These are phyloP conservation scores for Papiliotrema nemorosa DNA, from an alignment of 1,284 basidiomycete genomes.

Conservation along the genomic window DNA sequence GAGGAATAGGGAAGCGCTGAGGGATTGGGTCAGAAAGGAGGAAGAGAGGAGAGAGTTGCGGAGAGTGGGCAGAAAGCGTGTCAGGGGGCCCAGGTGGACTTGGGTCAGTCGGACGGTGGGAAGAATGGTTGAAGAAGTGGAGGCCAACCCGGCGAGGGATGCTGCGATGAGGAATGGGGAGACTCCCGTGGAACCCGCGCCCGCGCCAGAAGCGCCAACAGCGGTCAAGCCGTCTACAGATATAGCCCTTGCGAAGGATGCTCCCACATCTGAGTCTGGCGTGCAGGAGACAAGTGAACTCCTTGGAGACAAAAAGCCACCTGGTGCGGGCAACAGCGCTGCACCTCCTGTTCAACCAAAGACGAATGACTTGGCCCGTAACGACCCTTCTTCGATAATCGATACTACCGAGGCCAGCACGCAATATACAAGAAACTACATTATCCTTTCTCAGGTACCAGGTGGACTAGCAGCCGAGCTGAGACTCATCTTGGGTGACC, in stretches of 20 bases:
- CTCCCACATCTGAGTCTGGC: neutral
- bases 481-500: slow-evolving; percentile 49
- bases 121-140: slow-evolving; percentile 34
- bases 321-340: no score
- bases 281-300: neutral
- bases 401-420: neutral
- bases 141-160: slow-evolving; percentile 10
- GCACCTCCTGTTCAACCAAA: no score
- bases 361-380: no score
- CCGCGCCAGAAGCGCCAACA: neutral
- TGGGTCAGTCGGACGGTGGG: slow-evolving; percentile 50
- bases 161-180: neutral
- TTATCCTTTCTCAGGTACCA: slow-evolving; percentile 48
- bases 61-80: slow-evolving; percentile 47
- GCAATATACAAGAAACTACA: slow-evolving; percentile 47
- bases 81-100: slow-evolving; percentile 52
- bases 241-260: neutral
- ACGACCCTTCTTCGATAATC: neutral
- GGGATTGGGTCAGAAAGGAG: slow-evolving; percentile 52
- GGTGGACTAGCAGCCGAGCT: slow-evolving; percentile 49
- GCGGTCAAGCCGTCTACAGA: neutral
- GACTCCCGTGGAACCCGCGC: neutral
- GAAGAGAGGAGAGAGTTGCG: slow-evolving; percentile 52
- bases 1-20: slow-evolving; percentile 52
- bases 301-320: neutral